Percentiles rank a stretch among this genome's conserved stretches.
These are phyloP conservation scores for Tylopilus subfusipes DNA, from an alignment of 768 basidiomycete species.

Conservation along the genomic window DNA sequence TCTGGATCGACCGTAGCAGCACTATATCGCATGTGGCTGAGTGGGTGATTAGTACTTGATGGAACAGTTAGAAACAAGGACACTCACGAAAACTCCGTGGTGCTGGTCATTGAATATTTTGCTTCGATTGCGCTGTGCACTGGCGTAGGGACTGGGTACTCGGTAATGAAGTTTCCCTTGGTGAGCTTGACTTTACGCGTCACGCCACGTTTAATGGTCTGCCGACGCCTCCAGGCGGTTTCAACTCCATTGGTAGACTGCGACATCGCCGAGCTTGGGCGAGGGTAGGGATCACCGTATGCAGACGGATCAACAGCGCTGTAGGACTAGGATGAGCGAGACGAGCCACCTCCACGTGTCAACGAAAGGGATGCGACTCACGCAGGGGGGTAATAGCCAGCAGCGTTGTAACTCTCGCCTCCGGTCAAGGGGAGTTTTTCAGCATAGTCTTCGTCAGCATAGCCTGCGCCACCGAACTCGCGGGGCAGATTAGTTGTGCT, in stretches of 20 bases:
- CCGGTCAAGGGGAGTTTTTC: conserved; percentile 76
- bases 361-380: conserved; percentile 35
- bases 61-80: not conserved
- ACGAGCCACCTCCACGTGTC: not conserved
- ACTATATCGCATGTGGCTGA: conserved; percentile 86
- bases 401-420: conserved; percentile 51
- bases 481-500: conserved; percentile 55
- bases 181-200: conserved; percentile 95
- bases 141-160: conserved; percentile 84
- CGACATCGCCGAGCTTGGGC: conserved; percentile 50
- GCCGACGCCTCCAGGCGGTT: conserved; percentile 68
- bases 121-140: conserved; percentile 78
- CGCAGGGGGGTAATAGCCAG: conserved; percentile 71
- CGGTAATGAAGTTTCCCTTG: conserved; percentile 87
- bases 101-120: conserved; percentile 67
- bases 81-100: conserved; percentile 88
- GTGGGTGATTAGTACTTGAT: not conserved
- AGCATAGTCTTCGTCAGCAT: conserved; percentile 64
- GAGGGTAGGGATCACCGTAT: conserved; percentile 66
- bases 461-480: conserved; percentile 44
- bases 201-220: conserved; percentile 89
- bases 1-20: conserved; percentile 92
- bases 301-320: conserved; percentile 52
- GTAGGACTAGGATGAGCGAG: conserved; percentile 17
- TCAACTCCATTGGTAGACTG: conserved; percentile 55